phyloP scores from a whole-genome alignment of 345 rosid species.

The Mercurialis annua region DNA sequence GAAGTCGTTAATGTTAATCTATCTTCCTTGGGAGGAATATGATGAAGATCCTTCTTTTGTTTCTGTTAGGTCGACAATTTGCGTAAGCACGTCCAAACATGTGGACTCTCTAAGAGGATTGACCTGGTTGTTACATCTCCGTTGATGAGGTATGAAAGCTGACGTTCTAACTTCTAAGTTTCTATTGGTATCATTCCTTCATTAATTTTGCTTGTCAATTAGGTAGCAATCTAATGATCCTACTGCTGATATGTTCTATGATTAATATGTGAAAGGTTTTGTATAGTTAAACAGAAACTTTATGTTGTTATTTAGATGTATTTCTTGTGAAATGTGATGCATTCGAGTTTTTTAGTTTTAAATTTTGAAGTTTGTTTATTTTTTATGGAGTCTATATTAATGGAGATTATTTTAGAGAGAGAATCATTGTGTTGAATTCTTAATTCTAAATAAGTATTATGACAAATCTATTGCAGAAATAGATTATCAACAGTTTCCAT shows the following conservation, averaged over 20 bases:
- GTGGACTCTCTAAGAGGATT: conserved; percentile 70
- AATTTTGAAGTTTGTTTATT: not conserved
- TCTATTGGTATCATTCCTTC: not conserved
- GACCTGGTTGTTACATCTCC: conserved; percentile 86
- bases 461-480: not conserved
- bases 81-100: conserved; percentile 76
- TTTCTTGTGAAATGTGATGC: not conserved
- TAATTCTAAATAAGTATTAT: not conserved
- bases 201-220: not conserved
- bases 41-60: conserved; percentile 2
- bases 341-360: not conserved
- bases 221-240: not conserved
- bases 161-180: not conserved
- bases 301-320: too few relatives aligned
- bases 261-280: not conserved
- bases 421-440: too few relatives aligned
- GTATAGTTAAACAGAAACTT: not conserved
- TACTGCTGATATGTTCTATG: not conserved
- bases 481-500: not conserved
- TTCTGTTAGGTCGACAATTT: conserved; percentile 69
- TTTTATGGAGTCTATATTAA: not conserved
- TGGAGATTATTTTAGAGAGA: not conserved
- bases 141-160: conserved; percentile 58
- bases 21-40: not conserved
- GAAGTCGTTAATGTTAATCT: not conserved